Conservation (phyloP, 2,329 filamentous ascomycete species). For the Botrytis fragariae region DNA sequence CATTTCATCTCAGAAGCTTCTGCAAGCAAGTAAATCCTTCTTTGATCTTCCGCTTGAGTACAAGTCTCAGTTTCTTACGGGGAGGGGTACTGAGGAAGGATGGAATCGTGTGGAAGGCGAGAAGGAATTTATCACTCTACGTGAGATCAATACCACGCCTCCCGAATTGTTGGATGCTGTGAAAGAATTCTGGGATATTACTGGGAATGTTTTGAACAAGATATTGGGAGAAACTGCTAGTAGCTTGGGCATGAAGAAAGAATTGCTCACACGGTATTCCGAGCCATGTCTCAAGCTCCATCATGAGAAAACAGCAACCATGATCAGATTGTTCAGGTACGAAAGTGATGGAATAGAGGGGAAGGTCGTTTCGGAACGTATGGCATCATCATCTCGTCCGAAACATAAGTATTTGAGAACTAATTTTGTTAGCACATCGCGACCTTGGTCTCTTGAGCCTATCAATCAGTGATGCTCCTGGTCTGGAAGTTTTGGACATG, state of each 20-base stretch:
- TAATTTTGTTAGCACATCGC: constrained; percentile 25
- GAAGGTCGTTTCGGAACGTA: constrained; percentile 34
- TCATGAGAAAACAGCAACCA: constrained; percentile 27
- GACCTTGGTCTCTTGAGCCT: constrained; percentile 34
- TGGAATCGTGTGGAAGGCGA: constrained; percentile 33
- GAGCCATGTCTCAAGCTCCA: constrained; percentile 27
- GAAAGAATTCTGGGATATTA: constrained; percentile 26
- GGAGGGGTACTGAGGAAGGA: constrained; percentile 30
- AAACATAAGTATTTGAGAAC: background rate
- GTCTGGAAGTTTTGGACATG: constrained; percentile 32
- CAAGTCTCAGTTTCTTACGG: constrained; percentile 29
- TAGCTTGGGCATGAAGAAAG: constrained; percentile 30
- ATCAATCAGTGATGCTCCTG: constrained; percentile 33
- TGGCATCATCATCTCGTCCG: background rate
- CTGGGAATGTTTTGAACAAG: constrained; percentile 27
- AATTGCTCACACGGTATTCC: constrained; percentile 29
- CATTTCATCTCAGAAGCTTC: constrained; percentile 25
- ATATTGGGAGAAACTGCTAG: constrained; percentile 26
- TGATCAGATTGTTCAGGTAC: constrained; percentile 34
- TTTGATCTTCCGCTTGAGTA: constrained; percentile 29
- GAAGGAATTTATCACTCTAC: constrained; percentile 34
- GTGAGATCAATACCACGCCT: constrained; percentile 26
- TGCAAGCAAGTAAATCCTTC: constrained; percentile 29
- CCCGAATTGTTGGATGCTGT: constrained; percentile 26
- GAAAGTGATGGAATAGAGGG: constrained; percentile 22